Evolutionary conservation across 2,329 filamentous ascomycete species (phyloP), one percentile per base, ranked within the genome.

Genomic region (Pseudopyricularia javanii): DNA sequence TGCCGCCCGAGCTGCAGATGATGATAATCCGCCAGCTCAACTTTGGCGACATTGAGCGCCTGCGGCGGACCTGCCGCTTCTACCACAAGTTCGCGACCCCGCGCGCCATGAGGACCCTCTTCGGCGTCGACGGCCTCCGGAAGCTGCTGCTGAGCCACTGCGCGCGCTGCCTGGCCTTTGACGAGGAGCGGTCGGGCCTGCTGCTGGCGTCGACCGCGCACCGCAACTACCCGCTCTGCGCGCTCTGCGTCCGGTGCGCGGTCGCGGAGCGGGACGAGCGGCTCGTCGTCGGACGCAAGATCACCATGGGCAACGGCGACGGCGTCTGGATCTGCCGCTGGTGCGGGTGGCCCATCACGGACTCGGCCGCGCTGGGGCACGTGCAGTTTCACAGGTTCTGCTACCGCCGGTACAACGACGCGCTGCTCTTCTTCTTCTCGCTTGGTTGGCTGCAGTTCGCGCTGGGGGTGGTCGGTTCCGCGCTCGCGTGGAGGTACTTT

Each of bases 1-100:
- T 74, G 0, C 71, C 72, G 4, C 60, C 61, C 7, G 72, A 74
- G 58, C 57, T 75, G 6, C 69, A 72, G 51, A 59, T 72, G 45
- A 59, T 67, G 57, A 64, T 74, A 40, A 58, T 73, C n/a, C 56
- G 60, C 22, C 58, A 68, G 22, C 67, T 74, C 51, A 63, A 64
- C 53, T 72, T 74, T 53, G 70, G 67, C 37, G 68, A 73, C 56
- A 63, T 74, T 17, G 65, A 72, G 56, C 64, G 65, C 15, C 61
- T 74, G 15, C 67, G 72, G 11, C 63, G 66, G 26, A 72, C 70
- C 9, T 72, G 67, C 58, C 66, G 61, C 37, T 61, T 63, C 54
- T 65, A 71, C 51, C 67, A 64, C 50, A 50, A 56, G 20, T 60
- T 65, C 15, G 62, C 73, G 33, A 66, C 59, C 24, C 66, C 68